Percentiles rank a stretch among this genome's conserved stretches.
phyloP scores from a whole-genome alignment of 768 basidiomycete genomes.

The Trametes cubensis region DNA sequence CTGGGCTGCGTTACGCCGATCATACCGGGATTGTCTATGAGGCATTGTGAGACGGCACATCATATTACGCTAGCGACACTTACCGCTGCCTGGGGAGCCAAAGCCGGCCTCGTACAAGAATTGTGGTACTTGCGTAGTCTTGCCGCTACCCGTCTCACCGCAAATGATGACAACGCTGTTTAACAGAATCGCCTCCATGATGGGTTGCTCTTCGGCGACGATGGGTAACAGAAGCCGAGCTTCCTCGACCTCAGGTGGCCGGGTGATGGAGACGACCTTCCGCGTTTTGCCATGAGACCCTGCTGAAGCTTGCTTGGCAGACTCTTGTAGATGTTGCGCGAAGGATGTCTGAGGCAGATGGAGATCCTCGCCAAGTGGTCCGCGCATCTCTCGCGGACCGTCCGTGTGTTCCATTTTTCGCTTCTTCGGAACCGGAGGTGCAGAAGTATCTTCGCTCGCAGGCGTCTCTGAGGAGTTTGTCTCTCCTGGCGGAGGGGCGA shows the following conservation, averaged over 20 bases:
- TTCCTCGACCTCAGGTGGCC: constrained; percentile 74
- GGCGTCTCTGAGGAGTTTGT: not conserved
- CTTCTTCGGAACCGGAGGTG: constrained; percentile 45
- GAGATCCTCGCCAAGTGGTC: constrained; percentile 79
- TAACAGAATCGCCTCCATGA: constrained; percentile 88
- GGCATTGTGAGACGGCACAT: constrained; percentile 13
- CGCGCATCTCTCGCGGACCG: constrained; percentile 54
- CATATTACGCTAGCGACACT: constrained; percentile 25
- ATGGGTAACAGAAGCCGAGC: constrained; percentile 83
- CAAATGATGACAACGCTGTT: constrained; percentile 87
- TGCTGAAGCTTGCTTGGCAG: constrained; percentile 18
- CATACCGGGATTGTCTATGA: constrained; percentile 92
- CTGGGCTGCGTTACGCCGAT: constrained; percentile 97
- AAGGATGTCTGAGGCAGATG: constrained; percentile 69
- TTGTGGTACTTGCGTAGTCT: constrained; percentile 97
- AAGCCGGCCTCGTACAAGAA: constrained; percentile 98
- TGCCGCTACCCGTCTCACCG: constrained; percentile 97
- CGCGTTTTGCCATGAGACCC: not conserved
- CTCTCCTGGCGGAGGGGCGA: constrained; percentile 29
- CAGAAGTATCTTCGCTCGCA: not conserved
- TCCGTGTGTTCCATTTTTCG: constrained; percentile 43
- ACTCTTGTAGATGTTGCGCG: constrained; percentile 47
- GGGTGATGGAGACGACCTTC: constrained; percentile 57
- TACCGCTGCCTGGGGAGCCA: constrained; percentile 81
- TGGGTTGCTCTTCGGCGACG: constrained; percentile 88